Evolutionary conservation across 768 basidiomycete species (phyloP).

Genomic region (Daedaleopsis nitida): DNA sequence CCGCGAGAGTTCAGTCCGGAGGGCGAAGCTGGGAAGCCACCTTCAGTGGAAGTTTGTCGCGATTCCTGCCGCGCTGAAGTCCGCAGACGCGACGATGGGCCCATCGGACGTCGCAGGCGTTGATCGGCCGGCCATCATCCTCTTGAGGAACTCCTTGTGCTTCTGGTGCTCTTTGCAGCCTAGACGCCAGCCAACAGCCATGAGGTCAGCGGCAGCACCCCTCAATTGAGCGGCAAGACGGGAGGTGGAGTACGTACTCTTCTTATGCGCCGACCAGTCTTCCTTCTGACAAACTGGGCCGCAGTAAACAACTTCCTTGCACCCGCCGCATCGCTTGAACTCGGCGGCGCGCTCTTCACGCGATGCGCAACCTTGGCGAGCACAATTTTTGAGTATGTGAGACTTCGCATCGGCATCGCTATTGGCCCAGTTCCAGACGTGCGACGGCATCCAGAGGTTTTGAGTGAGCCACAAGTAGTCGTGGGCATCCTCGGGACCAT

Average conservation of each 20-base stretch:
- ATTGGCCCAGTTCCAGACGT: slow-evolving; percentile 48
- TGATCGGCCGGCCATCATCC: slow-evolving; percentile 10
- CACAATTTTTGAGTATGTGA: slow-evolving; percentile 38
- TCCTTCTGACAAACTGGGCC: slow-evolving; percentile 32
- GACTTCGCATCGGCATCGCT: slow-evolving; percentile 35
- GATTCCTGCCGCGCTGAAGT: slow-evolving; percentile 18
- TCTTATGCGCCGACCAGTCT: slow-evolving; percentile 34
- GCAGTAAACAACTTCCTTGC: slow-evolving; percentile 37
- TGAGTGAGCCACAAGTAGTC: slow-evolving; percentile 49
- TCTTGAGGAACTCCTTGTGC: slow-evolving; percentile 14
- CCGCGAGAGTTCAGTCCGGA: slow-evolving; percentile 5
- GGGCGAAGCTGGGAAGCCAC: not conserved
- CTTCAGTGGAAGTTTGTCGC: slow-evolving; percentile 14
- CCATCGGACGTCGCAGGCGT: not conserved
- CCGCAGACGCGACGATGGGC: slow-evolving; percentile 19
- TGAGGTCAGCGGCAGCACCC: not conserved
- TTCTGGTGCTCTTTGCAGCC: slow-evolving; percentile 15
- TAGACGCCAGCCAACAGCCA: not conserved
- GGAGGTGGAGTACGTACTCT: slow-evolving; percentile 13
- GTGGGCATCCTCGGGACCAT: slow-evolving; percentile 46
- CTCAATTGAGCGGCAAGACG: not conserved
- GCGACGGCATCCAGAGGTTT: slow-evolving; percentile 44
- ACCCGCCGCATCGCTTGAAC: slow-evolving; percentile 44
- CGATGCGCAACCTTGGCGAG: slow-evolving; percentile 31
- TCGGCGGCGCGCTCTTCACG: slow-evolving; percentile 37